These are phyloP conservation scores for Lactuca sativa DNA, from an alignment of 129 eudicot genomes.

Conservation along the genomic window DNA sequence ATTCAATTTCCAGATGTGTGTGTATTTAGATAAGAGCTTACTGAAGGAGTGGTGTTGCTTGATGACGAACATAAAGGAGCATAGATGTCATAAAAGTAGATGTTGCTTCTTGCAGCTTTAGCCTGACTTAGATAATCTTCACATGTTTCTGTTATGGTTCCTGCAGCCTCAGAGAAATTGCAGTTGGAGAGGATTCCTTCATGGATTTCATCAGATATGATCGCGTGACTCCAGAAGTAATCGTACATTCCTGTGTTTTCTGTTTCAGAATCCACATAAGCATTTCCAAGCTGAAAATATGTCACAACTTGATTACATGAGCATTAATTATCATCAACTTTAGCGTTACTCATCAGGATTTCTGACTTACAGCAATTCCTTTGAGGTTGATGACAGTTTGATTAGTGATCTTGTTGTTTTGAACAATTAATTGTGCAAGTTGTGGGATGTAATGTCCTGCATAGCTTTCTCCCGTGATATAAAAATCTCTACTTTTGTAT, in stretches of 20 bases:
- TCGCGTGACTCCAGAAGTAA: slow-evolving; percentile 50
- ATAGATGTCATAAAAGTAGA: slow-evolving; percentile 54
- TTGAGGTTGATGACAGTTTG: slow-evolving; percentile 60
- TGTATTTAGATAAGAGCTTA: slow-evolving; percentile 10
- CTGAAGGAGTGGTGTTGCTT: slow-evolving; percentile 43
- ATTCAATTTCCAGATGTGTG: not conserved
- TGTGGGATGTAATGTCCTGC: slow-evolving; percentile 71
- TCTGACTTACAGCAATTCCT: slow-evolving; percentile 64
- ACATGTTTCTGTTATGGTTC: slow-evolving; percentile 33
- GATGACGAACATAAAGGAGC: slow-evolving; percentile 52
- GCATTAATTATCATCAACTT: not conserved
- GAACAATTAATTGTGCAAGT: slow-evolving; percentile 54
- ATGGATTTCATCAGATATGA: slow-evolving; percentile 54
- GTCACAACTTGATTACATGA: slow-evolving; percentile 15
- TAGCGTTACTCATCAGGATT: not conserved
- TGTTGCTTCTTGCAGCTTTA: slow-evolving; percentile 27
- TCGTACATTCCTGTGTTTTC: slow-evolving; percentile 36
- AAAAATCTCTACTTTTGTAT: slow-evolving; percentile 58
- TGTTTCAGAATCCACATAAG: slow-evolving; percentile 41
- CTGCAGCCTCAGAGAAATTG: slow-evolving; percentile 43
- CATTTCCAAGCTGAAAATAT: slow-evolving; percentile 55
- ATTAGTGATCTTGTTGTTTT: slow-evolving; percentile 59
- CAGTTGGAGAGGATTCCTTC: slow-evolving; percentile 45
- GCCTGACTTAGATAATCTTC: slow-evolving; percentile 22
- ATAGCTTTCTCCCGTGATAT: slow-evolving; percentile 60